These are phyloP conservation scores for Pseudogymnoascus sp. DNA, from an alignment of 2,329 filamentous ascomycete species.

Conservation along the genomic window DNA sequence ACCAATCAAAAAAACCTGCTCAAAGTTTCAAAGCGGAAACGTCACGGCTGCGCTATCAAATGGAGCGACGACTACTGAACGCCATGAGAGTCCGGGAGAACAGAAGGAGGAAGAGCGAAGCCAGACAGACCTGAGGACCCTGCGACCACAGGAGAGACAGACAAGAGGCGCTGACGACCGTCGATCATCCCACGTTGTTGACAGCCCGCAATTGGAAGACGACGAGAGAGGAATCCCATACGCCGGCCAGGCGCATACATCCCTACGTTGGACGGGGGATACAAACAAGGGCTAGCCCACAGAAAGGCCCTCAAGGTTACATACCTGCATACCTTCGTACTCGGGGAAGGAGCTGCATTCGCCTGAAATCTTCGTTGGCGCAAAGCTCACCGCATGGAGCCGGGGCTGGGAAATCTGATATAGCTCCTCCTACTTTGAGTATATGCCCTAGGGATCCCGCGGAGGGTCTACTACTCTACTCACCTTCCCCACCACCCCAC, in stretches of 20 bases:
- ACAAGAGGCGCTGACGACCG: neutral
- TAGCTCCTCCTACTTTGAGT: neutral
- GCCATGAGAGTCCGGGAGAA: neutral
- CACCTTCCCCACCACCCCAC: neutral
- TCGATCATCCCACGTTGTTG: neutral
- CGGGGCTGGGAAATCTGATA: neutral
- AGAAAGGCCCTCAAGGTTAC: neutral
- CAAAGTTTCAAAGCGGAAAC: neutral
- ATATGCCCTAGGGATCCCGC: neutral
- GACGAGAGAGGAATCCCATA: neutral
- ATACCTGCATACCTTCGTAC: neutral
- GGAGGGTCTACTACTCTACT: neutral
- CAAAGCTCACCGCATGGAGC: neutral
- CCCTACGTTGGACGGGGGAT: neutral
- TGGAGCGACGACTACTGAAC: neutral
- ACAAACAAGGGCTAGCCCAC: neutral
- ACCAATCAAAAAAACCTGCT: conserved; percentile 6
- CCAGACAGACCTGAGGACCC: neutral
- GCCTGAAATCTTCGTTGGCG: neutral
- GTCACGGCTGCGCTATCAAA: neutral
- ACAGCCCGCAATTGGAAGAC: neutral
- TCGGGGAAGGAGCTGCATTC: neutral
- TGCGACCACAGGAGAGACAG: neutral
- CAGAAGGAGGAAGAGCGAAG: neutral
- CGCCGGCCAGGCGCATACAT: neutral